Conservation (phyloP, 306 rosid genomes). For the Trifolium subterraneum region DNA sequence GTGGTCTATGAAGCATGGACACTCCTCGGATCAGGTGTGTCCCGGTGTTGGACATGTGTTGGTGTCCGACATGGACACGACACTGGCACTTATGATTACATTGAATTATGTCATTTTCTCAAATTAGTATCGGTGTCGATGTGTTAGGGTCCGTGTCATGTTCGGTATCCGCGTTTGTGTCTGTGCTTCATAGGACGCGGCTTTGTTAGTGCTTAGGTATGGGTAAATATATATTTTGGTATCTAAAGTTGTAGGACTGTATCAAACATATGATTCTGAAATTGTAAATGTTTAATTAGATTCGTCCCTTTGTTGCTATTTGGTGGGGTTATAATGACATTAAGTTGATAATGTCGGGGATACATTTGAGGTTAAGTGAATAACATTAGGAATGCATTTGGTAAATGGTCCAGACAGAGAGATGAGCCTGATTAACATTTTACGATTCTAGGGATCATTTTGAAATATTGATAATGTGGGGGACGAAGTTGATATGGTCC, state of each 20-base stretch:
- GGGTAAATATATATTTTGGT: not conserved
- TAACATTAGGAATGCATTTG: not conserved
- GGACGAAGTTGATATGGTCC: not conserved
- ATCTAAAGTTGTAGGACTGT: not conserved
- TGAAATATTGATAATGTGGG: not conserved
- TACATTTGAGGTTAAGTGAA: not conserved
- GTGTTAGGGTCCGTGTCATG: too few species aligned
- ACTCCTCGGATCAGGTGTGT: too few species aligned
- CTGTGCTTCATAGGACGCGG: too few species aligned
- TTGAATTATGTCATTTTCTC: too few species aligned
- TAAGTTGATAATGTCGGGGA: not conserved
- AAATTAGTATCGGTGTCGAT: too few species aligned
- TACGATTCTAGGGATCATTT: not conserved
- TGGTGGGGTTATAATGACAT: not conserved
- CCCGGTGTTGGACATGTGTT: too few species aligned
- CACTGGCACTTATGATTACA: too few species aligned
- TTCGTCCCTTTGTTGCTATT: not conserved
- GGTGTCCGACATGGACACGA: too few species aligned
- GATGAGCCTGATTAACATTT: not conserved
- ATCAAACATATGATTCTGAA: not conserved
- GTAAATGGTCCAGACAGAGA: not conserved
- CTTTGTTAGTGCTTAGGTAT: not conserved
- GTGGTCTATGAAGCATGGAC: too few species aligned
- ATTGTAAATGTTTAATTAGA: not conserved
- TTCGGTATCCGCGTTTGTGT: too few species aligned